Conservation (phyloP, 768 basidiomycete species). For the Termitomyces sp. region DNA sequence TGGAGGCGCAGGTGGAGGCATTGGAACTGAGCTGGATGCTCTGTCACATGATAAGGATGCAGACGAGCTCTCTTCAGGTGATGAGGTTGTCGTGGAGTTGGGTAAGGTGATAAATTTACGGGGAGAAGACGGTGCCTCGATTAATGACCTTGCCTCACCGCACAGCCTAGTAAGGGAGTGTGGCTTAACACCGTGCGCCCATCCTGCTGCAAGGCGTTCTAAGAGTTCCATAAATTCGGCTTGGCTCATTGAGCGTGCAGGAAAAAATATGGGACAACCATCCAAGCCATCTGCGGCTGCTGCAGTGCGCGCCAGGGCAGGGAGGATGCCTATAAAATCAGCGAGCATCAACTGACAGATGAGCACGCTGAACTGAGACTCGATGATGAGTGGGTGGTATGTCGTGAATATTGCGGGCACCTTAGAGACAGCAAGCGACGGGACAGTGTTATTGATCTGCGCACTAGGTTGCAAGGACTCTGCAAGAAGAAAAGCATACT, state of each 20-base stretch:
- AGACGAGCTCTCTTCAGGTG: constrained; percentile 14
- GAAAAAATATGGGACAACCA: constrained; percentile 84
- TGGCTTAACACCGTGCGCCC: constrained; percentile 59
- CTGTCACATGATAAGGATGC: constrained; percentile 14
- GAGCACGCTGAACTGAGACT: constrained; percentile 78
- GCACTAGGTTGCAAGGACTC: constrained; percentile 63
- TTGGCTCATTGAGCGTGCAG: constrained; percentile 84
- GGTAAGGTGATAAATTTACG: constrained; percentile 2
- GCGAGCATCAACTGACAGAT: constrained; percentile 74
- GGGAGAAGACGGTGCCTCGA: constrained; percentile 6
- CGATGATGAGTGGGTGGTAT: constrained; percentile 86
- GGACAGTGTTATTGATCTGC: constrained; percentile 22
- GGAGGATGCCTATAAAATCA: constrained; percentile 57
- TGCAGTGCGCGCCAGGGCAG: constrained; percentile 61
- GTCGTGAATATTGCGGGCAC: constrained; percentile 71
- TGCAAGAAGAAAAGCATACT: constrained; percentile 63
- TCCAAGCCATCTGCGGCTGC: constrained; percentile 75
- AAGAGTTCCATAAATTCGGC: constrained; percentile 85
- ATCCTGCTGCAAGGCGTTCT: constrained; percentile 73
- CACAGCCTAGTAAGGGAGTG: constrained; percentile 38
- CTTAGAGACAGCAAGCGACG: constrained; percentile 31
- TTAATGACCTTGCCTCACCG: constrained; percentile 9
- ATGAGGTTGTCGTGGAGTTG: constrained; percentile 1
- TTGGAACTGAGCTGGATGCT: constrained; percentile 10
- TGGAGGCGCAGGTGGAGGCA: not conserved